Percentiles rank a stretch among this genome's conserved stretches.
Evolutionary conservation across 176 grass and related monocot species (phyloP).

Genomic region (Paspalum notatum): DNA sequence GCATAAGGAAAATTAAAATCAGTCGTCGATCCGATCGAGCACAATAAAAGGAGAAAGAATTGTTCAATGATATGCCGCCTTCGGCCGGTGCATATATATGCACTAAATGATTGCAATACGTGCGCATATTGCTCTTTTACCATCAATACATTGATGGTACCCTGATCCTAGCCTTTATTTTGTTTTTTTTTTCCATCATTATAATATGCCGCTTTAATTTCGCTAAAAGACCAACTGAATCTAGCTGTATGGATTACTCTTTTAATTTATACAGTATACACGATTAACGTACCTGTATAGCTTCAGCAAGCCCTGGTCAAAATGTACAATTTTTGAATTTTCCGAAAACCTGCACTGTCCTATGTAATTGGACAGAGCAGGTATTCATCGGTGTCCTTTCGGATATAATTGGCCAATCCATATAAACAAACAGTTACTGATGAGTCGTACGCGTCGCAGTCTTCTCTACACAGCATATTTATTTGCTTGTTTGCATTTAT

Average conservation of each 20-base stretch:
- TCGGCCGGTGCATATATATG: not conserved
- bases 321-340: not conserved
- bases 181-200: too few relatives aligned
- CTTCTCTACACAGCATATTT: not conserved
- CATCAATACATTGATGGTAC: slow-evolving; percentile 10
- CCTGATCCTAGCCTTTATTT: not conserved
- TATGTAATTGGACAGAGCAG: not conserved
- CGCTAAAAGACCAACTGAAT: not conserved
- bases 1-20: slow-evolving; percentile 23
- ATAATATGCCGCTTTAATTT: too few relatives aligned
- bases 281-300: not conserved
- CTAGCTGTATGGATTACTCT: not conserved
- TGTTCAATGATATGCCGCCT: slow-evolving; percentile 15
- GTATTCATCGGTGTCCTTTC: not conserved
- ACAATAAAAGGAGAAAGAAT: slow-evolving; percentile 46
- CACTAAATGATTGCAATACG: not conserved
- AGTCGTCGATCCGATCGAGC: not conserved
- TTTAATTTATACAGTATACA: too few relatives aligned
- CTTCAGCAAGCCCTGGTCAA: not conserved
- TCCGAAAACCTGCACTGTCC: not conserved
- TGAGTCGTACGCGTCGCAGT: not conserved
- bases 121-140: slow-evolving; percentile 7
- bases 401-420: too few relatives aligned
- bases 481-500: slow-evolving; percentile 12
- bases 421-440: not conserved